Evolutionary conservation across 2,329 filamentous ascomycete species (phyloP), one percentile per base, ranked within the genome.

Genomic region (Colletotrichum viniferum): DNA sequence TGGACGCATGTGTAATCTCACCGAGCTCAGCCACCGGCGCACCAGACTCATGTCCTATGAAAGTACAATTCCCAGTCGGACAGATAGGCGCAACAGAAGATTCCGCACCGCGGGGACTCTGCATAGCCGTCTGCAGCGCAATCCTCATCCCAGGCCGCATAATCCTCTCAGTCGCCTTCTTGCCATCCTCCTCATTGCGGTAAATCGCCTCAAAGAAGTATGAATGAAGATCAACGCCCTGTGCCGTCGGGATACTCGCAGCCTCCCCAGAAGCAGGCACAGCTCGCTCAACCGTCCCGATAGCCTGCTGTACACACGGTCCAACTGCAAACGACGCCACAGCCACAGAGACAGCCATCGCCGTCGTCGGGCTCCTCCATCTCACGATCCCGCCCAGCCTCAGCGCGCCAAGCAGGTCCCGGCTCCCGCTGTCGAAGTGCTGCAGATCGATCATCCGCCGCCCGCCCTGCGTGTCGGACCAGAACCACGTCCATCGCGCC

Each of bases 201-300:
- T 52, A 52, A 21, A 52, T 21, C 10, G 43, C 43, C 43, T 52
- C 10, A 21, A 52, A 52, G n/a, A 52, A 52, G 43, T 21, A 52
- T 2, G n/a, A 52, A 21, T 21, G 10, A 7, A 52, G 43, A 21
- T 21, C n/a, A 21, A 52, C 43, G 1, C 43, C 0, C 3, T 1
- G 43, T 0, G 43, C 43, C 43, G 43, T 21, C n/a, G n/a, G 43
- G 3, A 52, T 52, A 52, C 43, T 52, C n/a, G 43, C 43, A 1
- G 0, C 6, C n/a, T 21, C 0, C 12, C 43, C n/a, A 52, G n/a
- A 1, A 21, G 1, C 43, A 52, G 0, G 0, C 43, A 52, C n/a
- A 52, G 10, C 10, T 2, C 43, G 1, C 1, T 52, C 43, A 28
- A 26, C 7, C 28, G 64, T 65, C 16, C 30, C 34, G 0, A 67